Evolutionary conservation across 106 monocot genomes (phyloP), one percentile per base, ranked within the genome.

Genomic region (Alisma plantagoaquatica): DNA sequence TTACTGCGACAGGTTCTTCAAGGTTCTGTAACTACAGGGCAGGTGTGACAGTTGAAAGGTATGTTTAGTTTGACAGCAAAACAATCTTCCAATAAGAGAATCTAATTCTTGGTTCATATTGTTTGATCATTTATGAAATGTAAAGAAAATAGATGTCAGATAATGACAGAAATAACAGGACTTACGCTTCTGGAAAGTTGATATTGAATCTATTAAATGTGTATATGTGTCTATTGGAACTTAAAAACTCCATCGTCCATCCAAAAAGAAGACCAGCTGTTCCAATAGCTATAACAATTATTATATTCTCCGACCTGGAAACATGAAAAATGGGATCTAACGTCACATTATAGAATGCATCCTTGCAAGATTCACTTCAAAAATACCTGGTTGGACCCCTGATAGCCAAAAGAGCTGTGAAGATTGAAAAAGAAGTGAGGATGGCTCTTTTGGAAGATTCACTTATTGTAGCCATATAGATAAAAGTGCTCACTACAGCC

Each of bases 401-500:
- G 22, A 48, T 73, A 43, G 96, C 96, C 62, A 96, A 66, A 38
- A 96, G 59, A 51, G 96, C 96, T 7, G 96, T 96, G 44, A 96
- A 46, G 47, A 96, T 84, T 3, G 78, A 69, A 47, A 79, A 70
- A 33, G 54, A 56, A 21, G 80, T 78, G 57, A 81, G 88, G 30
- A 96, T 81, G 20, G 84, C 84, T 60, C 96, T 67, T 65, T 96
- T 96, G 50, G 75, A 71, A 59, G 81, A 32, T 56, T 96, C 96
- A 46, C 63, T 66, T 21, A 89, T 81, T 18, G 81, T 64, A 21
- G 89, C 68, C 84, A 89, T 81, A 59, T 70, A 96, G 22, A 96
- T 59, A 43, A 84, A 96, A 43, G 96, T 96, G 69, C 96, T 81
- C 46, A 76, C 76, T 21, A 89, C 89, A 71, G 96, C 96, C 96